Conservation (phyloP, 148 eudicot genomes). For the Talinum fruticosum region DNA sequence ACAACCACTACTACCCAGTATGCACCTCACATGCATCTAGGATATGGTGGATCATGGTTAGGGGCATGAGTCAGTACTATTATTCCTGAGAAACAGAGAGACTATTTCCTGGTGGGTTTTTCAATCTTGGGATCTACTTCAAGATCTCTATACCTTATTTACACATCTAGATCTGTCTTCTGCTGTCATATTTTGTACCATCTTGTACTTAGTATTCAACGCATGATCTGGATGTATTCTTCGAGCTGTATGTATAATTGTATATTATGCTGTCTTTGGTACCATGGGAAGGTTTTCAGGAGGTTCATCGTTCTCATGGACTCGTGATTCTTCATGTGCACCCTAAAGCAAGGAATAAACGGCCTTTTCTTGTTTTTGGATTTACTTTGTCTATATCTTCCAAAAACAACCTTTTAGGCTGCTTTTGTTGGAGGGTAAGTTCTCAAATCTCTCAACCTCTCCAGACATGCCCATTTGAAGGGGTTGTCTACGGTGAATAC, state of each 20-base stretch:
- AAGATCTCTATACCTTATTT: background rate
- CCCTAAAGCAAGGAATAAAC: background rate
- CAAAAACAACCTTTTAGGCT: background rate
- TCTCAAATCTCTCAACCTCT: background rate
- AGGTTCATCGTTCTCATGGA: background rate
- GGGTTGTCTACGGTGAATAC: background rate
- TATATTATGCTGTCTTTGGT: background rate
- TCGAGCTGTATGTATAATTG: background rate
- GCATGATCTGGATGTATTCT: constrained; percentile 5
- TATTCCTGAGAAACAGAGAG: background rate
- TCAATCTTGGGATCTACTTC: background rate
- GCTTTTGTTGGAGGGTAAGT: background rate
- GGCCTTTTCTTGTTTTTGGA: background rate
- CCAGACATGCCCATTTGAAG: background rate
- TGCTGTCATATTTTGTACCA: background rate
- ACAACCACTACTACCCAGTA: background rate
- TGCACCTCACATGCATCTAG: background rate
- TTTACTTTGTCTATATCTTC: background rate
- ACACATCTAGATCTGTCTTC: constrained; percentile 11
- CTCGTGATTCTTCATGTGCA: background rate
- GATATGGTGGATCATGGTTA: background rate
- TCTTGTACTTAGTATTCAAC: constrained; percentile 11
- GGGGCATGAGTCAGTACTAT: background rate
- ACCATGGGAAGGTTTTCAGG: background rate
- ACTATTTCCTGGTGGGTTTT: background rate